phyloP scores from a whole-genome alignment of 192 early-diverging fungal species.

The Lobulomyces angularis region DNA sequence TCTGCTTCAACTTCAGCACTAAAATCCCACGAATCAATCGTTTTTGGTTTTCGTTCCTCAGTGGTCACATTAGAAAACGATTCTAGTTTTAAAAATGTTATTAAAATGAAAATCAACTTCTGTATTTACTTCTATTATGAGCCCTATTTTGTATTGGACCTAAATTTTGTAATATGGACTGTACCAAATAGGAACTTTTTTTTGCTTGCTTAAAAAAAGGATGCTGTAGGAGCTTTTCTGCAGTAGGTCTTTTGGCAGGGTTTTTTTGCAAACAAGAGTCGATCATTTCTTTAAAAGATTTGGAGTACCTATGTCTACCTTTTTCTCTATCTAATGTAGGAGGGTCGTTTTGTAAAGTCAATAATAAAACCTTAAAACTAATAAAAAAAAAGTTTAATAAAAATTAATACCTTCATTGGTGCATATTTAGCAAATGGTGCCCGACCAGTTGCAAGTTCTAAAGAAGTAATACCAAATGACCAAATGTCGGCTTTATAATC shows the following conservation, averaged over 20 bases:
- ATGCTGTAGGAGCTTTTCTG: conserved; percentile 65
- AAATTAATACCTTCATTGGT: conserved; percentile 54
- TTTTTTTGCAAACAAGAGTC: conserved; percentile 71
- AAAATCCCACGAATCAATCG: too few relatives aligned
- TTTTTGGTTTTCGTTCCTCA: too few relatives aligned
- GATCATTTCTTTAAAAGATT: conserved; percentile 75
- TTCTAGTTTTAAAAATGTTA: too few relatives aligned
- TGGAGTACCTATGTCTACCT: conserved; percentile 61
- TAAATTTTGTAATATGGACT: conserved; percentile 39
- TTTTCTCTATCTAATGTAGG: conserved; percentile 69
- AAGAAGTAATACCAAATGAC: conserved; percentile 79
- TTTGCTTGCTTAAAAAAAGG: conserved; percentile 69
- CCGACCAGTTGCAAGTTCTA: conserved; percentile 76
- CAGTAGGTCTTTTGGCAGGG: conserved; percentile 61
- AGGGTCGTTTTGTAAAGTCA: conserved; percentile 75
- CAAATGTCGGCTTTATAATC: conserved; percentile 85
- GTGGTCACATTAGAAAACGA: too few relatives aligned
- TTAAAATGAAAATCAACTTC: too few relatives aligned
- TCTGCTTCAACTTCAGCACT: too few relatives aligned
- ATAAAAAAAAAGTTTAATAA: background rate
- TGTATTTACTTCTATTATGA: conserved; percentile 36
- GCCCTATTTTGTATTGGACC: conserved; percentile 58
- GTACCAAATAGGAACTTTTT: conserved; percentile 49
- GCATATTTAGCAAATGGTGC: conserved; percentile 82
- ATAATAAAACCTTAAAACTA: conserved; percentile 57